These are phyloP conservation scores for Sporisorium graminicola DNA, from an alignment of 1,284 basidiomycete species.

Conservation along the genomic window DNA sequence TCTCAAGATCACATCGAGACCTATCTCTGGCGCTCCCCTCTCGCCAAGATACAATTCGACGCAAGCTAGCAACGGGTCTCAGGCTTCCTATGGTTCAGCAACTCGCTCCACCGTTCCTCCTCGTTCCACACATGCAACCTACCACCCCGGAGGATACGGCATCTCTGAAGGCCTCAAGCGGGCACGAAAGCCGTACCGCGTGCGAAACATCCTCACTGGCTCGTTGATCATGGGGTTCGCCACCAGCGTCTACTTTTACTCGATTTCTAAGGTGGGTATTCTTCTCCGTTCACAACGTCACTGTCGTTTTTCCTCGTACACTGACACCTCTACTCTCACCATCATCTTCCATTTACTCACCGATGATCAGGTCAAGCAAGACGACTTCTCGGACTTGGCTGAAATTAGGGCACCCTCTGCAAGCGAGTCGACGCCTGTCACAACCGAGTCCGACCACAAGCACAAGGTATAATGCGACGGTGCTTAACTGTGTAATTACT, in stretches of 20 bases:
- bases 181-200: slow-evolving; percentile 84
- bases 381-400: slow-evolving; percentile 62
- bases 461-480: slow-evolving; percentile 31
- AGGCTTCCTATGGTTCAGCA: slow-evolving; percentile 27
- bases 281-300: not conserved
- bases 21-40: slow-evolving; percentile 5
- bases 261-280: slow-evolving; percentile 74
- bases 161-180: slow-evolving; percentile 75
- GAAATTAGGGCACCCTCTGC: slow-evolving; percentile 47
- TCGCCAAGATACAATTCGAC: slow-evolving; percentile 35
- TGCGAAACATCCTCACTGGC: slow-evolving; percentile 85
- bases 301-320: not conserved
- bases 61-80: slow-evolving; percentile 23
- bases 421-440: slow-evolving; percentile 26
- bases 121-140: slow-evolving; percentile 55
- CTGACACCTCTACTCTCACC: not conserved
- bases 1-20: slow-evolving; percentile 12
- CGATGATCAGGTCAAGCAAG: slow-evolving; percentile 56
- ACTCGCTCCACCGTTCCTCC: slow-evolving; percentile 47
- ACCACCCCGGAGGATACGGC: slow-evolving; percentile 59
- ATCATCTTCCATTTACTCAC: not conserved
- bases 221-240: slow-evolving; percentile 80
- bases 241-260: slow-evolving; percentile 89
- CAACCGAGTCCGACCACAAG: slow-evolving; percentile 43
- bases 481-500: not conserved